Base-by-base conservation (phyloP, 2,329 filamentous ascomycete genomes). In the Aureobasidium sp. region DNA sequence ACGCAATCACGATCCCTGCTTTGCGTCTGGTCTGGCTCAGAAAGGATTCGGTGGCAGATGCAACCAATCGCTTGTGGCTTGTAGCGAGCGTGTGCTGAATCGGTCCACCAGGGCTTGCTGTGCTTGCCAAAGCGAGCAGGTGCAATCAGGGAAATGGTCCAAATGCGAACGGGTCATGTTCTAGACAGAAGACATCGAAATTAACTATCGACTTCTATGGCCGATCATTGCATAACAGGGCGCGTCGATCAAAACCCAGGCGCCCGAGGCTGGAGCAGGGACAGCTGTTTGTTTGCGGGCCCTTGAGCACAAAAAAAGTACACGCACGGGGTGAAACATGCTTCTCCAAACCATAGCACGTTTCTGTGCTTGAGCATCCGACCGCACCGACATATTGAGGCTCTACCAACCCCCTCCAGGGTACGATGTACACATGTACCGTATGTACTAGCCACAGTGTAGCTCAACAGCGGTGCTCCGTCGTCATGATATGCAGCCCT, bases 401-500 rank as follows among this genome's bases (percentile, higher is more conserved):
- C 27, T 44, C 16, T 41, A 32, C 39, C 3, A 57, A n/a, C 11
- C 25, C 42, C 7, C 8, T 5, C 21, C 5, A 54, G 36, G 37
- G 25, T 42, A 54, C 11, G 41, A 30, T 21, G 21, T 21, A 3
- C n/a, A 36, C 34, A 53, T 25, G 49, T 27, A 5, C 16, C 34
- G 27, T 7, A 21, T 29, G 36, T 29, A 55, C 34, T 25, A 45
- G 52, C 39, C 52, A 45, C 52, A 55, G 4, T 13, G 39, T 44
- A 42, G 52, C 29, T n/a, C 52, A 44, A 57, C 53, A 41, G 25
- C 11, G 50, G 10, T 57, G 36, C 37, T 42, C 9, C 39, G 45
- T 9, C 53, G 53, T 57, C 53, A 57, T 57, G 53, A 3, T 57
- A 57, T 57, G 53, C 53, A 57, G 53, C 21, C 21, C 41, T 57